Evolutionary conservation across 225 moss, liverwort and hornwort species (phyloP).

Genomic region (Lunularia cruciata): DNA sequence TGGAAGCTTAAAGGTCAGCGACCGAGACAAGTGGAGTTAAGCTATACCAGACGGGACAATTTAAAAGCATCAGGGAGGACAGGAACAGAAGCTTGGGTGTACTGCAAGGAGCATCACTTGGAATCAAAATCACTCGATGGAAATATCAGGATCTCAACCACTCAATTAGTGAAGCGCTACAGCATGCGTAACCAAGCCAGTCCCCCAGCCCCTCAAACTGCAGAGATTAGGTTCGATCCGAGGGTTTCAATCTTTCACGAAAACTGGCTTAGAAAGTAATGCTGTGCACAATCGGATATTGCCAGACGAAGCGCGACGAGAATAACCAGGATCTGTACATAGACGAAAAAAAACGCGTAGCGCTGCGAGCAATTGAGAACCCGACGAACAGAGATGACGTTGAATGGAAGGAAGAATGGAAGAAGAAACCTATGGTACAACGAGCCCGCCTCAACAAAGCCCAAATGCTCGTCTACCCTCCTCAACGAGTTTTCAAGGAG

Average conservation of each 20-base stretch:
- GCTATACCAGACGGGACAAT: neutral
- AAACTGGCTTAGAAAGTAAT: neutral
- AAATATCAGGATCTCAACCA: neutral
- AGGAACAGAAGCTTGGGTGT: neutral
- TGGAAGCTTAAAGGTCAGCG: neutral
- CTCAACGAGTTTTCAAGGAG: neutral
- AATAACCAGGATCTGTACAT: constrained; percentile 1
- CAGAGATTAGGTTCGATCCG: neutral
- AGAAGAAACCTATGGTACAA: constrained; percentile 13
- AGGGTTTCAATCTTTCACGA: neutral
- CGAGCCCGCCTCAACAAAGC: constrained; percentile 3
- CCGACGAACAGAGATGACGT: neutral
- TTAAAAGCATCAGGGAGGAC: neutral
- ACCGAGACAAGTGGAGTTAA: neutral
- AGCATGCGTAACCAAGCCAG: neutral
- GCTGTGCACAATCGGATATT: neutral
- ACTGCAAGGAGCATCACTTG: neutral
- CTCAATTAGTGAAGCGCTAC: neutral
- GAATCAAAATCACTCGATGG: neutral
- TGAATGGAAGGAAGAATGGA: neutral
- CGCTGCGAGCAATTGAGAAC: neutral
- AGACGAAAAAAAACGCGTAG: neutral
- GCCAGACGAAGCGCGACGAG: neutral
- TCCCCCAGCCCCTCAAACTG: neutral
- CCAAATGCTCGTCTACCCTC: constrained; percentile 2